phyloP scores from a whole-genome alignment of 2,329 filamentous ascomycete species.

The Calonectria naviculata region DNA sequence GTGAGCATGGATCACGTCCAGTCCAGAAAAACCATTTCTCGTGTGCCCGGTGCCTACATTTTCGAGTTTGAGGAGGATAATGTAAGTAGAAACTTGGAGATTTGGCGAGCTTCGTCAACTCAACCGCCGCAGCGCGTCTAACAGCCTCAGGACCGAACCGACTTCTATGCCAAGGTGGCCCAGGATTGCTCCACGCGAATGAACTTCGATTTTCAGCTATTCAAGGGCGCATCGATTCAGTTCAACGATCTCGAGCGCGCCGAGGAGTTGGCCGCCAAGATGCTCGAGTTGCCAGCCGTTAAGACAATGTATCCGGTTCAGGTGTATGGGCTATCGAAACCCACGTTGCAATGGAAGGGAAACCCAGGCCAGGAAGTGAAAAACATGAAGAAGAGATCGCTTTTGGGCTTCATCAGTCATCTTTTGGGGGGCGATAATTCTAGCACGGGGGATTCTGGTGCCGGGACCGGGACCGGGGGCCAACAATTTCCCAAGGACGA shows the following conservation, averaged over 20 bases:
- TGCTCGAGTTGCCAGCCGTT: slow-evolving; percentile 56
- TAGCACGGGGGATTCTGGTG: background rate
- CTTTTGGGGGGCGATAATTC: background rate
- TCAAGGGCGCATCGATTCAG: slow-evolving; percentile 66
- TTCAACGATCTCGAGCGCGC: slow-evolving; percentile 59
- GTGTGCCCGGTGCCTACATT: slow-evolving; percentile 62
- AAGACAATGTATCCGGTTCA: slow-evolving; percentile 62
- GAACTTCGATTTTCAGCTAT: slow-evolving; percentile 62
- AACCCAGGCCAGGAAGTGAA: slow-evolving; percentile 37
- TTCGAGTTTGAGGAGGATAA: slow-evolving; percentile 63
- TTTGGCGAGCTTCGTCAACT: background rate
- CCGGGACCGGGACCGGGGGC: background rate
- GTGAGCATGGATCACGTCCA: slow-evolving; percentile 38
- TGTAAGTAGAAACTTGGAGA: slow-evolving; percentile 46
- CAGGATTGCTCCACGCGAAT: slow-evolving; percentile 55
- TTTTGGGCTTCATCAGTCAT: slow-evolving; percentile 5
- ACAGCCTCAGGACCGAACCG: slow-evolving; percentile 50
- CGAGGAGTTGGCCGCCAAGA: slow-evolving; percentile 52
- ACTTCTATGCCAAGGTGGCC: slow-evolving; percentile 51
- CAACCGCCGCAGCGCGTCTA: background rate
- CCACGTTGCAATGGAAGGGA: slow-evolving; percentile 55
- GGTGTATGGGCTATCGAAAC: slow-evolving; percentile 56
- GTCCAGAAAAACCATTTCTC: slow-evolving; percentile 29
- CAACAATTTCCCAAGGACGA: background rate
- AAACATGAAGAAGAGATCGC: slow-evolving; percentile 26